A percentile compares a stretch with the other conserved stretches of the same genome.
These are phyloP conservation scores for Cicer yamashitae DNA, from an alignment of 306 rosid genomes.

Conservation along the genomic window DNA sequence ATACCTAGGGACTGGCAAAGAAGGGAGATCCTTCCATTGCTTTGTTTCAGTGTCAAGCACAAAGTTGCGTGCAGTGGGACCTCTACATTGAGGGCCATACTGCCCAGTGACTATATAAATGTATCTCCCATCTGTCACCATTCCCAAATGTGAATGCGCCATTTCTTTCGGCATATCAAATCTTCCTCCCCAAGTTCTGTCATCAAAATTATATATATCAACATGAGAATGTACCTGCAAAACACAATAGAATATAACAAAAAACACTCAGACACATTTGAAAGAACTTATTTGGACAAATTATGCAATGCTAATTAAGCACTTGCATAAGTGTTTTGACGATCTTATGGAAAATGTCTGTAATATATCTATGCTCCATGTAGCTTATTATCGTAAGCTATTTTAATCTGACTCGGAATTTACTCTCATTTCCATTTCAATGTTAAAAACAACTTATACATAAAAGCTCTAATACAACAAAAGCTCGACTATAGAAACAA, in stretches of 20 bases:
- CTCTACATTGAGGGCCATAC: constrained; percentile 94
- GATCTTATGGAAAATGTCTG: background rate
- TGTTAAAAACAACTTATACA: background rate
- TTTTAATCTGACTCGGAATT: background rate
- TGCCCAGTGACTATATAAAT: constrained; percentile 84
- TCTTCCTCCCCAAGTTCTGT: constrained; percentile 74
- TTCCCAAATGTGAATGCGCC: constrained; percentile 96
- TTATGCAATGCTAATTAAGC: background rate
- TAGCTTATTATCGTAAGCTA: background rate
- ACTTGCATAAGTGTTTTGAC: background rate
- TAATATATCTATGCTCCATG: background rate
- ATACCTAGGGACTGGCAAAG: constrained; percentile 86
- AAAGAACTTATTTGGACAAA: background rate
- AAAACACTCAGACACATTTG: background rate
- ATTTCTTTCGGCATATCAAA: constrained; percentile 96
- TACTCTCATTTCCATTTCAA: background rate
- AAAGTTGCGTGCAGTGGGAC: constrained; percentile 78
- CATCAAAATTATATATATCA: constrained; percentile 77
- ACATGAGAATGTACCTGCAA: constrained; percentile 90
- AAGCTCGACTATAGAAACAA: background rate
- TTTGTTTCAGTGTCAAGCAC: constrained; percentile 79
- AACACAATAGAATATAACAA: background rate
- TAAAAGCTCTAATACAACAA: background rate
- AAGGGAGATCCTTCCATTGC: constrained; percentile 76
- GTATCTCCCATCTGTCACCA: constrained; percentile 85